Evolutionary conservation across 192 early-diverging fungal genomes (phyloP).

Genomic region (Chytriomyces sp.): DNA sequence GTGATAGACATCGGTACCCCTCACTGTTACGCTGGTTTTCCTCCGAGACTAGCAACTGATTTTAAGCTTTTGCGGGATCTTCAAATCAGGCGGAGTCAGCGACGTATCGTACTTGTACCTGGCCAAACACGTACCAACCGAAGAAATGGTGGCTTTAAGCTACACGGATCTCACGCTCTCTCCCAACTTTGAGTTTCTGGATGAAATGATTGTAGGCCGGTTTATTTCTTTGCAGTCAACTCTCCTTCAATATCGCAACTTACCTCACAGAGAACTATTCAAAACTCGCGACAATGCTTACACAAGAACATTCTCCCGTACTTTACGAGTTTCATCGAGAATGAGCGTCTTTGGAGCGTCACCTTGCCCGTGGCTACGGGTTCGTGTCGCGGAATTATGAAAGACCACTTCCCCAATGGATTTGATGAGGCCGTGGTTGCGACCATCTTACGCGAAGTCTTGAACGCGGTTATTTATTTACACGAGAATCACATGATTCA

Average conservation of each 20-base stretch:
- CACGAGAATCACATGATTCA: constrained; percentile 64
- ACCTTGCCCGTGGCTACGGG: constrained; percentile 56
- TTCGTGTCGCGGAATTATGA: constrained; percentile 51
- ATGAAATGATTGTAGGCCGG: constrained; percentile 52
- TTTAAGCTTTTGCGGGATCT: background rate
- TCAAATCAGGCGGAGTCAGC: constrained; percentile 56
- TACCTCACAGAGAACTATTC: constrained; percentile 44
- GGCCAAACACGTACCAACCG: constrained; percentile 52
- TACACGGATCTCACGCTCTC: constrained; percentile 63
- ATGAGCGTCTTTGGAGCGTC: constrained; percentile 61
- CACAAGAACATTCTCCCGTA: constrained; percentile 61
- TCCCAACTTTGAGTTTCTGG: constrained; percentile 57
- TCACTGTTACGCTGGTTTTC: background rate
- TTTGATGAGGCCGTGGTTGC: constrained; percentile 53
- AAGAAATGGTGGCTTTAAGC: constrained; percentile 53
- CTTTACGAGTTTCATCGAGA: constrained; percentile 53
- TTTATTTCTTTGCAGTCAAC: background rate
- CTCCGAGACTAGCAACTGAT: background rate
- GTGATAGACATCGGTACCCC: constrained; percentile 49
- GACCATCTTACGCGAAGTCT: constrained; percentile 55
- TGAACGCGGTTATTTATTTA: constrained; percentile 56
- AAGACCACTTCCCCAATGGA: constrained; percentile 51
- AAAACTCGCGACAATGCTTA: constrained; percentile 46
- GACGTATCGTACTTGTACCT: constrained; percentile 63
- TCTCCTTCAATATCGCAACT: background rate